phyloP scores from a whole-genome alignment of 108 stramenopile species.

The Chaetoceros muelleri region DNA sequence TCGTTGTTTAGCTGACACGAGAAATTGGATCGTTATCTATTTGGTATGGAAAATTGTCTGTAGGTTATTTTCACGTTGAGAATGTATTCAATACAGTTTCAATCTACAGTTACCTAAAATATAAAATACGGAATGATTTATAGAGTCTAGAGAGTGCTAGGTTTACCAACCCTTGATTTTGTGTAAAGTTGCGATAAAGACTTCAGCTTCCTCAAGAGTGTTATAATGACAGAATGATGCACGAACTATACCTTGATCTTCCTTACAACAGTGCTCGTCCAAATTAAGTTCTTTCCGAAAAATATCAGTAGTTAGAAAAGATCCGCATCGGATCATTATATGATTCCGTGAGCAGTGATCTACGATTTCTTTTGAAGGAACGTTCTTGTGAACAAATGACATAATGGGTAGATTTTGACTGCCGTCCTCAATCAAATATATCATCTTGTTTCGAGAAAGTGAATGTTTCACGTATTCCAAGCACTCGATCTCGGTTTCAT shows the following conservation, averaged over 20 bases:
- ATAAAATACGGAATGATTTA: too few species aligned
- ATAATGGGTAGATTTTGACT: constrained; percentile 36
- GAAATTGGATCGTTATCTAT: constrained; percentile 17
- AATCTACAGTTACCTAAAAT: too few species aligned
- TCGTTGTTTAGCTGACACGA: constrained; percentile 72
- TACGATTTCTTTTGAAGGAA: constrained; percentile 37
- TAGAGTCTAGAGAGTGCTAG: too few species aligned
- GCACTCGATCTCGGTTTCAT: background rate
- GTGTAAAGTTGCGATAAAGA: constrained; percentile 29
- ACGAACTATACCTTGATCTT: constrained; percentile 41
- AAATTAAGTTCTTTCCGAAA: constrained; percentile 25
- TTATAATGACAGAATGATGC: constrained; percentile 79
- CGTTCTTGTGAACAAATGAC: constrained; percentile 35
- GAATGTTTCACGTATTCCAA: background rate
- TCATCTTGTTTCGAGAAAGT: background rate
- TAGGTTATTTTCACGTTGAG: background rate
- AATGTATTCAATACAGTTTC: too few species aligned
- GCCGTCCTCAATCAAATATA: background rate
- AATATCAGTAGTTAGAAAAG: constrained; percentile 48
- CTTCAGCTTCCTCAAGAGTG: constrained; percentile 41
- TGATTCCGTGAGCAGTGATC: constrained; percentile 28
- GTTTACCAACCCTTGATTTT: constrained; percentile 61
- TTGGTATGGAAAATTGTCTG: background rate
- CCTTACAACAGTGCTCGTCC: too few species aligned
- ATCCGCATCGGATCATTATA: constrained; percentile 44